phyloP scores from a whole-genome alignment of 2,329 filamentous ascomycete genomes.

The Fusarium sulawesiense region DNA sequence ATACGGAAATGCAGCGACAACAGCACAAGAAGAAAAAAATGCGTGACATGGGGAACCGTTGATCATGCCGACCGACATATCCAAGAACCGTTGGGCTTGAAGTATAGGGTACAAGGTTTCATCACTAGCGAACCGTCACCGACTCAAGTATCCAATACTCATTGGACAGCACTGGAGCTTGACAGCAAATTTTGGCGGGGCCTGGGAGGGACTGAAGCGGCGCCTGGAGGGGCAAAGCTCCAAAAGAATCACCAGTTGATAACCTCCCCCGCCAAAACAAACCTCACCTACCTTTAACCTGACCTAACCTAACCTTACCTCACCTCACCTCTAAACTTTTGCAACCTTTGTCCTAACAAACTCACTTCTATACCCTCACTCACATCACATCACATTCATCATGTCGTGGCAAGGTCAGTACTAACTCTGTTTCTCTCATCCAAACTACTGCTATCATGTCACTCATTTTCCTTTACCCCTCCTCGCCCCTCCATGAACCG shows the following conservation, averaged over 20 bases:
- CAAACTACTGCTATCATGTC: constrained; percentile 8
- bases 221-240: constrained; percentile 42
- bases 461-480: constrained; percentile 22
- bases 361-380: constrained; percentile 24
- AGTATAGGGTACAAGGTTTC: constrained; percentile 22
- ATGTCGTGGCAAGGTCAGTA: constrained; percentile 81
- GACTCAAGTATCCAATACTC: constrained; percentile 27
- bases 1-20: constrained; percentile 5
- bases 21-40: constrained; percentile 11
- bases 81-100: constrained; percentile 22
- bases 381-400: constrained; percentile 47
- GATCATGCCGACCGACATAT: constrained; percentile 33
- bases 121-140: constrained; percentile 5
- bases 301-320: neutral
- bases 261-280: constrained; percentile 40
- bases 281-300: constrained; percentile 10
- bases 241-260: constrained; percentile 38
- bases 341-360: constrained; percentile 26
- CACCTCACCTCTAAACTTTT: constrained; percentile 8
- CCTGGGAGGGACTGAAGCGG: constrained; percentile 34
- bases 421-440: constrained; percentile 12
- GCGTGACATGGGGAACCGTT: constrained; percentile 38
- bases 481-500: constrained; percentile 32
- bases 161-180: constrained; percentile 29
- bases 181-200: constrained; percentile 38